A percentile compares a stretch with the other conserved stretches of the same genome.
These are phyloP conservation scores for Picea mariana DNA, from an alignment of 83 land plant species.

Conservation along the genomic window DNA sequence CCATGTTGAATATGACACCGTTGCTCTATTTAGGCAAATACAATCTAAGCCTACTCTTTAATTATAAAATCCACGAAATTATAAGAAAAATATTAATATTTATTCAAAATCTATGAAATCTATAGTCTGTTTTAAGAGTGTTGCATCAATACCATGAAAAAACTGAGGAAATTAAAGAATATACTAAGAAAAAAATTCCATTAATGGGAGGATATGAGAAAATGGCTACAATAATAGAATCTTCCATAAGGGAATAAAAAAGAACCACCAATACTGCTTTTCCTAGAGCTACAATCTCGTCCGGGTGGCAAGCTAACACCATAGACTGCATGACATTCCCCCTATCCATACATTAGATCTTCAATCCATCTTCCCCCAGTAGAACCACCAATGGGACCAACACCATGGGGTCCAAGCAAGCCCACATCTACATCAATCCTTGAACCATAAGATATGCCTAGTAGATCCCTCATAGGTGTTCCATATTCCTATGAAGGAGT, in stretches of 20 bases:
- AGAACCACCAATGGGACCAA: slow-evolving; percentile 49
- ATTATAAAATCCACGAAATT: slow-evolving; percentile 13
- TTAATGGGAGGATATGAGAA: neutral
- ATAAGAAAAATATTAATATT: neutral
- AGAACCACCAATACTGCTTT: slow-evolving; percentile 33
- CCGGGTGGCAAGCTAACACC: slow-evolving; percentile 83
- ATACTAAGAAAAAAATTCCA: neutral
- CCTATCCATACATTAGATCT: slow-evolving; percentile 46
- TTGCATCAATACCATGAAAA: slow-evolving; percentile 12
- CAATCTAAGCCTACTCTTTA: slow-evolving; percentile 27
- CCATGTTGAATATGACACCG: slow-evolving; percentile 22
- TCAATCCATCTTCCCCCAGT: slow-evolving; percentile 56
- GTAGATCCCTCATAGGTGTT: slow-evolving; percentile 13
- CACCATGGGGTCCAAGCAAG: slow-evolving; percentile 29
- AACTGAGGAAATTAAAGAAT: slow-evolving; percentile 4
- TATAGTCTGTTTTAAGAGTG: slow-evolving; percentile 25
- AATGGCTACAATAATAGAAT: neutral
- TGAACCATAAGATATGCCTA: slow-evolving; percentile 41
- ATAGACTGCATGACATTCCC: slow-evolving; percentile 53
- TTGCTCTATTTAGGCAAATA: slow-evolving; percentile 28
- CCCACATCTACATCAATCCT: slow-evolving; percentile 60
- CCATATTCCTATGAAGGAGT: slow-evolving; percentile 44
- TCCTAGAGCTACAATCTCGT: slow-evolving; percentile 65
- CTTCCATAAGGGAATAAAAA: neutral
- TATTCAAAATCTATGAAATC: neutral